phyloP scores from a whole-genome alignment of 2,329 filamentous ascomycete genomes.

The Cladorrhinum sp. region DNA sequence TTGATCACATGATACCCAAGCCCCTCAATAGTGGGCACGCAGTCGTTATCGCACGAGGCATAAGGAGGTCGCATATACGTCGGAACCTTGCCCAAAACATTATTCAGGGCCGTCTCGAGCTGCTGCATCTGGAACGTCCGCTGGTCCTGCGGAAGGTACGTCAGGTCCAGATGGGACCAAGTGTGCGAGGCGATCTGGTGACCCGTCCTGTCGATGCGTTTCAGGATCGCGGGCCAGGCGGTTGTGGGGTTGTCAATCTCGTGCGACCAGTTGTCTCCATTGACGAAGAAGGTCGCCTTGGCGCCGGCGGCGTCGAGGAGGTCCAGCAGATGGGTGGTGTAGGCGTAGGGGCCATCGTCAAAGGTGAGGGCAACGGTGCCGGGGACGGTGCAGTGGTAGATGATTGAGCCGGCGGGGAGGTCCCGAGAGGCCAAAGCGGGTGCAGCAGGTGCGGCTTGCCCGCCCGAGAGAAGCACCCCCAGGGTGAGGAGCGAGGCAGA shows the following conservation, averaged over 20 bases:
- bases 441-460: constrained; percentile 9
- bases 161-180: constrained; percentile 35
- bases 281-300: constrained; percentile 39
- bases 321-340: constrained; percentile 36
- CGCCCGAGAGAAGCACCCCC: constrained; percentile 11
- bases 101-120: constrained; percentile 32
- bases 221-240: constrained; percentile 24
- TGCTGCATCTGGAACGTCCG: constrained; percentile 31
- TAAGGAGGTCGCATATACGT: constrained; percentile 39
- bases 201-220: constrained; percentile 34
- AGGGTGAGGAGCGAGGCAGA: constrained; percentile 9
- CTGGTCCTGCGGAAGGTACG: constrained; percentile 18
- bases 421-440: constrained; percentile 4
- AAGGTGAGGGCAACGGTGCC: constrained; percentile 37
- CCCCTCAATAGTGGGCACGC: constrained; percentile 22
- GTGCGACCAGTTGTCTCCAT: constrained; percentile 31
- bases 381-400: constrained; percentile 28
- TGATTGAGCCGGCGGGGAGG: constrained; percentile 22
- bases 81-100: constrained; percentile 35
- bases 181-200: constrained; percentile 40
- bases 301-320: constrained; percentile 30
- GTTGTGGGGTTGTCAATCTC: constrained; percentile 30
- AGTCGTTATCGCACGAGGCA: constrained; percentile 26
- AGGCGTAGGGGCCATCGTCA: constrained; percentile 36
- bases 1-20: constrained; percentile 46